phyloP scores from a whole-genome alignment of 2,329 filamentous ascomycete species.

The Penicillium sp. region DNA sequence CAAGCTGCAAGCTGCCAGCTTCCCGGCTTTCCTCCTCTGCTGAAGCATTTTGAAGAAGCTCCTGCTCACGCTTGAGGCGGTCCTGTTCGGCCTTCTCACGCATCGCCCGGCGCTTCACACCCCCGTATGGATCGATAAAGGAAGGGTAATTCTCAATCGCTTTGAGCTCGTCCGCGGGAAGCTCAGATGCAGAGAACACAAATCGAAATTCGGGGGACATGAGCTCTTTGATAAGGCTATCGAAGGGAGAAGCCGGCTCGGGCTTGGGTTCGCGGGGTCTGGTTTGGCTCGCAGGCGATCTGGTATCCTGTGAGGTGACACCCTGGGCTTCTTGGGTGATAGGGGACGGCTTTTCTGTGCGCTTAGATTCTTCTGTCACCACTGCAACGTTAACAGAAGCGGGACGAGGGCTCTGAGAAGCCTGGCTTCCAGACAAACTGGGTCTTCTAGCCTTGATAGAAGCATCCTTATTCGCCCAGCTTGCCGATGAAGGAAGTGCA shows the following conservation, averaged over 20 bases:
- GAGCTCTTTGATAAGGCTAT: constrained; percentile 47
- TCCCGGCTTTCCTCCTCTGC: constrained; percentile 73
- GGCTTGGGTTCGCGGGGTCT: constrained; percentile 17
- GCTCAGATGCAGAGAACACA: constrained; percentile 49
- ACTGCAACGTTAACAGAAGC: constrained; percentile 45
- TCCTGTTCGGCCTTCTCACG: constrained; percentile 68
- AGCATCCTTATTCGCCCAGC: constrained; percentile 75
- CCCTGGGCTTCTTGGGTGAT: constrained; percentile 25
- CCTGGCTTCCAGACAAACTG: constrained; percentile 79
- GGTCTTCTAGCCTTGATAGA: constrained; percentile 61
- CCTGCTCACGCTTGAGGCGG: constrained; percentile 54
- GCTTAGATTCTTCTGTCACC: constrained; percentile 36
- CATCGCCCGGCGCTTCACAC: constrained; percentile 74
- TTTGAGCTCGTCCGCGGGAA: constrained; percentile 50
- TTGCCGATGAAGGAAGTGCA: constrained; percentile 88
- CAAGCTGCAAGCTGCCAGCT: constrained; percentile 81
- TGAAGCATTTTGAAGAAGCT: constrained; percentile 49
- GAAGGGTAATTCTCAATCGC: constrained; percentile 64
- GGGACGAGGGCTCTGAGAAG: constrained; percentile 75
- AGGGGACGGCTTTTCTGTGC: constrained; percentile 30
- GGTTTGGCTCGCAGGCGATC: constrained; percentile 21
- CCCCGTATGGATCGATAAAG: constrained; percentile 78
- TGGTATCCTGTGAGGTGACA: constrained; percentile 24
- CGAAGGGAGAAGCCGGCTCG: constrained; percentile 29
- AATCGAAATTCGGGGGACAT: constrained; percentile 54